Base-by-base conservation (phyloP, 2,329 filamentous ascomycete genomes). In the Ophiostoma sp. region DNA sequence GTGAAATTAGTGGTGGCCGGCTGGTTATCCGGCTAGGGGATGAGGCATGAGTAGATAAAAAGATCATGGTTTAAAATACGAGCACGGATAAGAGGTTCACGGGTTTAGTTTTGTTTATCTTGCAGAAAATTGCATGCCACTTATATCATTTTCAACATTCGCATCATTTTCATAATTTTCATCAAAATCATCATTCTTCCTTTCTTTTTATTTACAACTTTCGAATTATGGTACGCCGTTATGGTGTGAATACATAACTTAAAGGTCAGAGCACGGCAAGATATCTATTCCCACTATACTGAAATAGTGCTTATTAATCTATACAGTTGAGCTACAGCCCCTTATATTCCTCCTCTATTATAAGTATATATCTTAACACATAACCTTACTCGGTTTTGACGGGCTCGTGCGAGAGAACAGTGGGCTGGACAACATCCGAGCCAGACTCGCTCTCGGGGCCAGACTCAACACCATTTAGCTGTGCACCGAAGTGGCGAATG, bases 1-100 rank as follows among this genome's bases (percentile, higher is more conserved):
- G 89, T 0, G 85, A 86, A 67, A 84, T 90, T 9, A 87, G 86
- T 65, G 89, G 89, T 0, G 89, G 88, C 12, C 84, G 89, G 63
- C 79, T 92, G 62, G 87, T 92, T n/a, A 85, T 91, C 0, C 70
- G 71, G 55, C 64, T 77, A 36, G 44, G 69, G 18, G 72, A 75
- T 3, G 40, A 64, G 65, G 62, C 27, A 64, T 64, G 18, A 63
- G 14, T 4, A 12, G 11, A 60, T 55, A 42, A 44, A 45, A 36
- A 60, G 44, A 3, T 55, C 42, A 47, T 64, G 40, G 38, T 64
- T 64, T 40, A 11, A 55, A 55, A 55, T 27, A 2, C 27, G 49
- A 52, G 8, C 5, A 55, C 6, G 49, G n/a, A 38, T 66, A 14
- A 27, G 49, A 62, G 27, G 55, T 64, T 27, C n/a, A n/a, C 42